A percentile compares a stretch with the other conserved stretches of the same genome.
Evolutionary conservation across 2,329 filamentous ascomycete species (phyloP).

Genomic region (Metarhizium sp.): DNA sequence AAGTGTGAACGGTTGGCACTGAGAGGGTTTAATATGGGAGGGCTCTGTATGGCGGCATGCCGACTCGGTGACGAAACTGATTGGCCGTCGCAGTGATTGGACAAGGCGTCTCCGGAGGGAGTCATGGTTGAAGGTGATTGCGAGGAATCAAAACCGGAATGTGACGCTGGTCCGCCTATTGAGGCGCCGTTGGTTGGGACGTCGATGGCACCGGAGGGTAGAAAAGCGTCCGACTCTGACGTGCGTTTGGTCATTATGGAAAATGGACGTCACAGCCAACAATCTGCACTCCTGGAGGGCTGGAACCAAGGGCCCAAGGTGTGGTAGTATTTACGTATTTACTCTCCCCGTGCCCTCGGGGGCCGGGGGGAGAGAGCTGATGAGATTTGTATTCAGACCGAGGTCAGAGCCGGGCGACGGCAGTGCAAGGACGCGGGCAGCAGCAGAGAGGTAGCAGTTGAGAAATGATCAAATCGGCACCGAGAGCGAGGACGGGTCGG

Average conservation of each 20-base stretch:
- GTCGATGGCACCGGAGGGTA: slow-evolving; percentile 29
- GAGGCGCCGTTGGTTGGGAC: slow-evolving; percentile 13
- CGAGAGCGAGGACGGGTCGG: slow-evolving; percentile 1
- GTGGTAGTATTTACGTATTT: neutral
- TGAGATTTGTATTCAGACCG: neutral
- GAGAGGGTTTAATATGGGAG: neutral
- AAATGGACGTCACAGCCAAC: neutral
- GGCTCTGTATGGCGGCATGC: neutral
- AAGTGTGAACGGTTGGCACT: neutral
- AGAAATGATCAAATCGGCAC: neutral
- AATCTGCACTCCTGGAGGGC: neutral
- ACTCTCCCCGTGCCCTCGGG: slow-evolving; percentile 3
- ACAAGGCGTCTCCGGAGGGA: neutral
- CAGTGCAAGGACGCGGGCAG: neutral
- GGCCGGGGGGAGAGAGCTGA: neutral
- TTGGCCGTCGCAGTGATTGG: neutral
- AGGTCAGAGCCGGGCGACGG: neutral
- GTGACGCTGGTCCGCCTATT: slow-evolving; percentile 1
- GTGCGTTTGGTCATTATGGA: slow-evolving; percentile 29
- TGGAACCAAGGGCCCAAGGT: neutral
- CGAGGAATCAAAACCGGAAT: slow-evolving; percentile 3
- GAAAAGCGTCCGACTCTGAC: slow-evolving; percentile 33
- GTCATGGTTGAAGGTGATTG: neutral
- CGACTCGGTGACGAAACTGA: neutral
- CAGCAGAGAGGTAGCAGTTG: neutral